Evolutionary conservation across 495 filamentous ascomycete species (phyloP), one percentile per base, ranked within the genome.

Genomic region (Penicillium diatomitis): DNA sequence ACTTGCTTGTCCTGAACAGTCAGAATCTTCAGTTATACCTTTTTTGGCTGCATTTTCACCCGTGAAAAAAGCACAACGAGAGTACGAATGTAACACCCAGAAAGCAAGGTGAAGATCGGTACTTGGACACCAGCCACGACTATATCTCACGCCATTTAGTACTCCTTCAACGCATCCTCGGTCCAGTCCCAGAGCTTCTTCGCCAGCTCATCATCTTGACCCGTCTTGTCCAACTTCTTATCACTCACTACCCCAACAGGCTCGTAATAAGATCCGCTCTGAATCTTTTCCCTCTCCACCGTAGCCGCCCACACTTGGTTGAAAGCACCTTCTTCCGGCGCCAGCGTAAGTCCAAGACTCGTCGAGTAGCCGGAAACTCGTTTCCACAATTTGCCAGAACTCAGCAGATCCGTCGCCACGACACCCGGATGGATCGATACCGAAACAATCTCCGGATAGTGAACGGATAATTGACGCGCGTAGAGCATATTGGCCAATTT

Each of bases 401-500:
- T 27, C 30, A 68, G 57, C 4, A 85, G 52, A 4, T 67, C 65
- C 2, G 60, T 65, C 2, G 27, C 8, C 29, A 67, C 60, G 3
- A 72, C 54, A 4, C 75, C 76, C 0, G 76, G 75, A 42, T 78
- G 74, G 4, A 79, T 42, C 0, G 71, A 54, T 4, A 46, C 11
- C 4, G 29, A 32, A 20, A 10, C 37, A 2, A 46, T 46, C 12
- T 4, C 41, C 0, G 76, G 75, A 54, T 83, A 74, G 2, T 69
- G 68, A 31, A 49, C 53, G 2, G 78, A 73, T 8, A 88, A 64
- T 49, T 82, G 72, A 5, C 64, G 62, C 7, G 78, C 72, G 47
- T 75, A 83, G 0, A 87, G 61, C 6, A 86, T 60, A 58, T 86
- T 87, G 3, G 83, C 80, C 2, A 89, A 71, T 65, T 90, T 89